These are phyloP conservation scores for Citrus australasica DNA, from an alignment of 345 rosid genomes.

Conservation along the genomic window DNA sequence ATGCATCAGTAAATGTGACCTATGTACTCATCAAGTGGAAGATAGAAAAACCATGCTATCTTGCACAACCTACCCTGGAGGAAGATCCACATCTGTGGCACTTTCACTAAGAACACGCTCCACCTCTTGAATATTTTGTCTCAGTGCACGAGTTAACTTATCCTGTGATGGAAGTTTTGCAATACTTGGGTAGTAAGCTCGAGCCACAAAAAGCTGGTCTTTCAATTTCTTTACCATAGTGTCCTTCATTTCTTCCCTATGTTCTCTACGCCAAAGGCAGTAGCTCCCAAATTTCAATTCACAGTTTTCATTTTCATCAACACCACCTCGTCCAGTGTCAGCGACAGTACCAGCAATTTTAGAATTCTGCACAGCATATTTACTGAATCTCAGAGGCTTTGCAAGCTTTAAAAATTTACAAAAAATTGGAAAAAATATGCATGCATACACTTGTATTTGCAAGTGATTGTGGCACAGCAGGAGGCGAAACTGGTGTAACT, in stretches of 20 bases:
- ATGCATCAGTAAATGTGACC: neutral
- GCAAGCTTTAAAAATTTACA: conserved; percentile 2
- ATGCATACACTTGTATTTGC: conserved; percentile 39
- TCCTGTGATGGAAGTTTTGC: conserved; percentile 82
- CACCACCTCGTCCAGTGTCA: conserved; percentile 17
- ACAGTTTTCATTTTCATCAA: conserved; percentile 54
- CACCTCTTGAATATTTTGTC: conserved; percentile 86
- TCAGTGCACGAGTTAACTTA: conserved; percentile 72
- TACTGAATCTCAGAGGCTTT: conserved; percentile 6
- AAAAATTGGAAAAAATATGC: conserved; percentile 3
- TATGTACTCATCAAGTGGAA: neutral
- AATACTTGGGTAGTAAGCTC: conserved; percentile 93
- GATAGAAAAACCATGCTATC: neutral
- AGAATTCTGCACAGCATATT: conserved; percentile 40
- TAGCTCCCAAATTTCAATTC: conserved; percentile 85
- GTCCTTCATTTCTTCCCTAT: conserved; percentile 84
- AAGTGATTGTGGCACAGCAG: conserved; percentile 19
- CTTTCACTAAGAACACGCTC: conserved; percentile 90
- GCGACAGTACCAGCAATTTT: conserved; percentile 15
- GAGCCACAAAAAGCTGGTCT: conserved; percentile 87
- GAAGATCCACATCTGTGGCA: conserved; percentile 82
- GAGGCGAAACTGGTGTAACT: conserved; percentile 28
- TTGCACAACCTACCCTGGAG: conserved; percentile 61
- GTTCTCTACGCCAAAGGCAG: conserved; percentile 87
- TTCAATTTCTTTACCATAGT: conserved; percentile 76